Evolutionary conservation across 306 rosid genomes (phyloP).

Genomic region (Vachellia pachyceras): DNA sequence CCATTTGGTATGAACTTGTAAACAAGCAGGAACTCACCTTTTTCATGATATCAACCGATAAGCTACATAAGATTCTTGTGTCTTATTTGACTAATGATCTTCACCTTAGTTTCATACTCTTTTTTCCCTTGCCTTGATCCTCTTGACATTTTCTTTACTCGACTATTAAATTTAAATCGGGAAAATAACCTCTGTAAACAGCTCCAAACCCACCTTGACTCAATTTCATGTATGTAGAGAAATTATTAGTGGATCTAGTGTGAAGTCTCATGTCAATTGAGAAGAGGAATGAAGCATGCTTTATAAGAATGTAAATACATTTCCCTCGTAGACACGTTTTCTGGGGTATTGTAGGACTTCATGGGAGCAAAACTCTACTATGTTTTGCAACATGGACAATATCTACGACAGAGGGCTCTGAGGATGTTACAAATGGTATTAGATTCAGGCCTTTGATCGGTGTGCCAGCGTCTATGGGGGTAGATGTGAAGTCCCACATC

Average conservation of each 20-base stretch:
- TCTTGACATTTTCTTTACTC: conserved; percentile 47
- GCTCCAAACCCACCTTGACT: conserved; percentile 56
- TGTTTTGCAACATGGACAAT: too few relatives aligned
- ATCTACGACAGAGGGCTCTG: too few relatives aligned
- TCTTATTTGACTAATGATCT: conserved; percentile 26
- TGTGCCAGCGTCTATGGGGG: too few relatives aligned
- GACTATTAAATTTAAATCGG: conserved; percentile 2
- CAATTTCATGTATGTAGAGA: conserved; percentile 35
- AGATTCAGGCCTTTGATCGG: too few relatives aligned
- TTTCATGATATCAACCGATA: conserved; percentile 37
- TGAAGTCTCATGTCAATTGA: too few relatives aligned
- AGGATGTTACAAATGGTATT: too few relatives aligned
- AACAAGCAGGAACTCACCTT: conserved; percentile 5
- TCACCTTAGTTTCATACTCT: conserved; percentile 37
- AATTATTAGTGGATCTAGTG: conserved; percentile 41
- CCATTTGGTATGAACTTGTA: conserved; percentile 42
- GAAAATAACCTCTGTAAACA: conserved; percentile 37
- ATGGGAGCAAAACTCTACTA: too few relatives aligned
- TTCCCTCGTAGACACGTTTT: too few relatives aligned
- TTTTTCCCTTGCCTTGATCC: conserved; percentile 41
- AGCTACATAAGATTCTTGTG: conserved; percentile 31
- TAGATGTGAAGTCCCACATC: too few relatives aligned
- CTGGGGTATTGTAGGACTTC: too few relatives aligned
- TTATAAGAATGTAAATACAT: too few relatives aligned
- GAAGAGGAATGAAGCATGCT: too few relatives aligned